Base-by-base conservation (phyloP, 352 stramenopile genomes). In the Thalassiosira hispida region DNA sequence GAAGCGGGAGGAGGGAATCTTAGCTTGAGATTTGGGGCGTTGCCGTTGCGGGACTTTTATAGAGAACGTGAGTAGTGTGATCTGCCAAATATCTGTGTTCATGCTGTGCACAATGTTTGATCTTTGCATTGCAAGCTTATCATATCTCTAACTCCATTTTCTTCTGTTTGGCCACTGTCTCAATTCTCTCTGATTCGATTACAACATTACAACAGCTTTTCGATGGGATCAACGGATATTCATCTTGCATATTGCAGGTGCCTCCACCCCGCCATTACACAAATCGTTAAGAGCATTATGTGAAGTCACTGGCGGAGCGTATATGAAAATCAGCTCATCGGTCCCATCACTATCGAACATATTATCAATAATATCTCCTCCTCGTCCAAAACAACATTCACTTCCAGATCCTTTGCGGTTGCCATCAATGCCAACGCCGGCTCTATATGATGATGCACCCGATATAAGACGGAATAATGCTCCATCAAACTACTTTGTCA, bases 161-260 rank as follows among this genome's bases (percentile, higher is more conserved):
- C 38, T 35, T 52, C 14, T 38, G 4, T 44, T 35, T 55, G 40
- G 20, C 40, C 20, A 23, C 25, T 40, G n/a, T 23, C 20, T 40
- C 59, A n/a, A n/a, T n/a, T n/a, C n/a, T 25, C 23, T 49, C 1
- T 33, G 2, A 20, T 51, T 31, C 27, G 3, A 40, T 22, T 40
- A 16, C 38, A 29, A 11, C 7, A 29, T 23, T 35, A 47, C 22
- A 46, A 35, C 14, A 77, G 68, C 86, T 14, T 92, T 92, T 79
- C 66, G 87, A 68, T 92, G 87, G 87, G 87, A 92, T 74, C 87
- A 92, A 78, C 53, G 87, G 55, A 87, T 92, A 20, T 91, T 91
- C 69, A 86, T 83, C 49, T 56, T 92, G 46, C 81, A 84, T 47
- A 83, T 91, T 57, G 82, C 75, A 40, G 73, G 70, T 64, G 51